Conservation (phyloP, 2,329 filamentous ascomycete species). For the Calonectria hawksworthii region DNA sequence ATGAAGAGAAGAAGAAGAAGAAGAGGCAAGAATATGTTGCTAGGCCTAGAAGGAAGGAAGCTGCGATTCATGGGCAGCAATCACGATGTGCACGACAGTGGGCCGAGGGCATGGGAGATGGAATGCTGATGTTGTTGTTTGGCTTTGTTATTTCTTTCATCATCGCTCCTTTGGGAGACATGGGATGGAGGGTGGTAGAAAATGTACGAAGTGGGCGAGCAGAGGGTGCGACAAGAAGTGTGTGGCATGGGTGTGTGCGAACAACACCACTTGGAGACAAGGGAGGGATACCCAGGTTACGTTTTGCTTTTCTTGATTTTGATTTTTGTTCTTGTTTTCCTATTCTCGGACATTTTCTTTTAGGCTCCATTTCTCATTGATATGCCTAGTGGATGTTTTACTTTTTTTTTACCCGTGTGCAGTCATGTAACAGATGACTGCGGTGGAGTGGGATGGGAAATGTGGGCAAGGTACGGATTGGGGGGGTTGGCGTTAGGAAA, state of each 20-base stretch:
- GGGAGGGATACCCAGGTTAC: conserved; percentile 41
- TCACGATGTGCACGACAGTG: conserved; percentile 42
- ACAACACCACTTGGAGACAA: conserved; percentile 2
- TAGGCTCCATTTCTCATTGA: conserved; percentile 24
- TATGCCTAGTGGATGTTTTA: conserved; percentile 25
- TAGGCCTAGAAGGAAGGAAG: neutral
- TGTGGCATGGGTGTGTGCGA: conserved; percentile 14
- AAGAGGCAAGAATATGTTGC: neutral
- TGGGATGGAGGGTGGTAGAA: conserved; percentile 13
- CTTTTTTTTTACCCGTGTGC: neutral
- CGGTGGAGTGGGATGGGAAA: neutral
- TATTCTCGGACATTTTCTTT: conserved; percentile 34
- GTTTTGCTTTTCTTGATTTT: conserved; percentile 32
- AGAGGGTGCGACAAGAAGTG: conserved; percentile 5
- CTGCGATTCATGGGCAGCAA: conserved; percentile 20
- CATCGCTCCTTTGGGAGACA: neutral
- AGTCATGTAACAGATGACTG: conserved; percentile 1
- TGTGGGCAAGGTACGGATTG: neutral
- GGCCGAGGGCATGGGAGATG: conserved; percentile 28
- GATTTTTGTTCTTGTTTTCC: neutral
- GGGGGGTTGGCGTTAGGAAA: conserved; percentile 18
- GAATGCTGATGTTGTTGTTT: conserved; percentile 24
- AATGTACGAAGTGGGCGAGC: conserved; percentile 37
- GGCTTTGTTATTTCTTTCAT: conserved; percentile 10
- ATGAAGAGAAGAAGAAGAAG: neutral